Conservation (phyloP, 129 eudicot species). For the Artemisia annua region DNA sequence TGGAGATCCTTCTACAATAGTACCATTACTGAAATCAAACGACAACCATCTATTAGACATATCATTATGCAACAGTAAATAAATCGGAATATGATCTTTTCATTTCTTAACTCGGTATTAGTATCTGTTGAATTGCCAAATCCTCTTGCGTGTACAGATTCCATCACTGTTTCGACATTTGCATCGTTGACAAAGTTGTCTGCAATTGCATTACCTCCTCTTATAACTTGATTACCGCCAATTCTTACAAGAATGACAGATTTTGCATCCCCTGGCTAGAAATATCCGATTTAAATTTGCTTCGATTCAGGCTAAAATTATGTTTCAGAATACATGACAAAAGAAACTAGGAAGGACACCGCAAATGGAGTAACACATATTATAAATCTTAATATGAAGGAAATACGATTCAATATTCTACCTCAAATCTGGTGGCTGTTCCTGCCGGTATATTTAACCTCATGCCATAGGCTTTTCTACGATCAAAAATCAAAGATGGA, state of each 20-base stretch:
- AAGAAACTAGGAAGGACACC: background rate
- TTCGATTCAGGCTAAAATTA: conserved; percentile 4
- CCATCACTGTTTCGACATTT: conserved; percentile 48
- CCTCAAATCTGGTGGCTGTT: conserved; percentile 96
- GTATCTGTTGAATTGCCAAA: conserved; percentile 57
- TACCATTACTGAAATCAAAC: conserved; percentile 57
- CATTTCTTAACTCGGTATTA: conserved; percentile 45
- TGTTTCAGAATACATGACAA: conserved; percentile 3
- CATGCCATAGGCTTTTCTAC: conserved; percentile 88
- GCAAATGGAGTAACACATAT: too few species aligned
- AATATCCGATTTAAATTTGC: conserved; percentile 5
- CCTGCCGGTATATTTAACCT: conserved; percentile 97
- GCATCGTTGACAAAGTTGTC: conserved; percentile 66
- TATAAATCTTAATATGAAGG: background rate
- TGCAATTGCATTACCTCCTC: conserved; percentile 84
- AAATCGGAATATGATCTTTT: conserved; percentile 7
- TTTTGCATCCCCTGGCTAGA: conserved; percentile 92
- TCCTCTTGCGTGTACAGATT: conserved; percentile 45
- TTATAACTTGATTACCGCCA: conserved; percentile 72
- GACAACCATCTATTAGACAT: conserved; percentile 9
- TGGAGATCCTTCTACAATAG: conserved; percentile 56
- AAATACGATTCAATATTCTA: conserved; percentile 27
- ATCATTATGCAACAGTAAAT: conserved; percentile 3
- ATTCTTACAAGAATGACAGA: conserved; percentile 72
- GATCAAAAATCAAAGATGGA: conserved; percentile 73